Conservation (phyloP, 352 stramenopile species). For the Pythium phragmitis region DNA sequence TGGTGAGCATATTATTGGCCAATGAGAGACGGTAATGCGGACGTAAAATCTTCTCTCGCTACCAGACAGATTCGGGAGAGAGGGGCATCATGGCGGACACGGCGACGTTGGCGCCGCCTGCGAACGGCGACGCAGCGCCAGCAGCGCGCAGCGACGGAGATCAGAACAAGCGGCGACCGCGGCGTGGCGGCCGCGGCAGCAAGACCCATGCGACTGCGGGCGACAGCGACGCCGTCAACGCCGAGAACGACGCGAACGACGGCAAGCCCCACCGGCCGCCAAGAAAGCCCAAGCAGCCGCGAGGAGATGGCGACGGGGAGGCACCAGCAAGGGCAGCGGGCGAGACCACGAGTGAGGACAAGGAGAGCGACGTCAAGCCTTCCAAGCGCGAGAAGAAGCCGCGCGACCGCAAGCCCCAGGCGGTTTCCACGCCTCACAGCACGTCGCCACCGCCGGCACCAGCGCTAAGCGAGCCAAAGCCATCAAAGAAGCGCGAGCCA, state of each 20-base stretch:
- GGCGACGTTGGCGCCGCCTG: not conserved
- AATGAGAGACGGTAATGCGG: not conserved
- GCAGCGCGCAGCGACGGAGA: not conserved
- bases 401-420: conserved; percentile 4
- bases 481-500: not conserved
- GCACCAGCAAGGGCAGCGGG: not conserved
- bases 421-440: not conserved
- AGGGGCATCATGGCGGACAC: conserved; percentile 14
- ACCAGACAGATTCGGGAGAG: conserved; percentile 1
- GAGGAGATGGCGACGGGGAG: not conserved
- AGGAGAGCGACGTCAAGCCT: not conserved
- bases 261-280: not conserved
- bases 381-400: conserved; percentile 4
- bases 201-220: conserved; percentile 6
- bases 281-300: not conserved
- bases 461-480: not conserved
- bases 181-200: not conserved
- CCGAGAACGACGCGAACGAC: conserved; percentile 7
- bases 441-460: not conserved
- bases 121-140: not conserved
- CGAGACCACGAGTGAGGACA: not conserved
- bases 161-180: not conserved
- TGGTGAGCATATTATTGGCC: not conserved
- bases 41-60: not conserved
- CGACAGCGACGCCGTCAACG: not conserved